phyloP scores from a whole-genome alignment of 163 green algal genomes.

The Picocystis sp. region DNA sequence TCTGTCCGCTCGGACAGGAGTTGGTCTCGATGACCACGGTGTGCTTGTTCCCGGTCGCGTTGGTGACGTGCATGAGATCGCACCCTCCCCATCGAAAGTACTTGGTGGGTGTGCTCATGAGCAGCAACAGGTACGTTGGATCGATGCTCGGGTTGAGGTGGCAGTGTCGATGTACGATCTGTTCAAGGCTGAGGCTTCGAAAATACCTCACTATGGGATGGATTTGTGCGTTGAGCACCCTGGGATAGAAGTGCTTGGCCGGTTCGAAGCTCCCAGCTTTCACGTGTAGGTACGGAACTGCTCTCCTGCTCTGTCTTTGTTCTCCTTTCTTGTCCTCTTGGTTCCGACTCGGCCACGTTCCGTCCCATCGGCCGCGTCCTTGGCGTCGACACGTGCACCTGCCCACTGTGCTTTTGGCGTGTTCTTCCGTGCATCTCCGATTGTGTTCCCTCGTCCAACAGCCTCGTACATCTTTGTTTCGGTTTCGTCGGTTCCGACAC shows the following conservation, averaged over 20 bases:
- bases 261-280: constrained; percentile 13
- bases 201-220: constrained; percentile 14
- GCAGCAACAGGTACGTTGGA: constrained; percentile 8
- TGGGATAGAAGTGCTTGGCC: constrained; percentile 11
- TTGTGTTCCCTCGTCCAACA: too few species aligned
- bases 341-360: too few species aligned
- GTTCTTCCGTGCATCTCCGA: too few species aligned
- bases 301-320: too few species aligned
- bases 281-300: background rate
- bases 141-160: constrained; percentile 12
- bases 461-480: too few species aligned
- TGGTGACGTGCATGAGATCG: constrained; percentile 16
- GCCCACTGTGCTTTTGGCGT: too few species aligned
- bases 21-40: constrained; percentile 19
- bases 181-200: constrained; percentile 13
- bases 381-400: too few species aligned
- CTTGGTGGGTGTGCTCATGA: constrained; percentile 6
- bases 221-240: constrained; percentile 17
- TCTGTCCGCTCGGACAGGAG: constrained; percentile 16
- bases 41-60: constrained; percentile 9
- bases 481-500: too few species aligned
- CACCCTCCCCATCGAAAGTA: constrained; percentile 15
- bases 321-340: too few species aligned
- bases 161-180: constrained; percentile 14
- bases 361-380: too few species aligned